These are phyloP conservation scores for Fusarium torulosum DNA, from an alignment of 2,329 filamentous ascomycete genomes.

Conservation along the genomic window DNA sequence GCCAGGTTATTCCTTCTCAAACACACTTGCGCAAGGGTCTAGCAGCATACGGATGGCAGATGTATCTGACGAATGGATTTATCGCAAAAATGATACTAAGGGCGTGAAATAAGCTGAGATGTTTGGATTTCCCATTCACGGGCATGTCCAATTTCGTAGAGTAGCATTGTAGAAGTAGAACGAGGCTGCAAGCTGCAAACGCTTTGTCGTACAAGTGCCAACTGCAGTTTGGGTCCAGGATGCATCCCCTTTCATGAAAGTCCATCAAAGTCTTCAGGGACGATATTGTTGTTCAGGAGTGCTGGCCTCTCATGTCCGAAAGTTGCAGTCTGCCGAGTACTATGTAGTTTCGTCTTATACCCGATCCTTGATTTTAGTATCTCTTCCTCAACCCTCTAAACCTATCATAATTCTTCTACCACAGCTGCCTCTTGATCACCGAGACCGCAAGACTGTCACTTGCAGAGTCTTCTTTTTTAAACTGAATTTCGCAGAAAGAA, in stretches of 20 bases:
- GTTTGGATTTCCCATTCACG: background rate
- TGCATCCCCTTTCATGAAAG: background rate
- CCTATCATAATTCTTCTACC: too few species aligned
- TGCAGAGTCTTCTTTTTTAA: too few species aligned
- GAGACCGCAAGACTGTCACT: too few species aligned
- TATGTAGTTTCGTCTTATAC: too few species aligned
- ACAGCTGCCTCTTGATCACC: too few species aligned
- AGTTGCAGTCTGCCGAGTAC: too few species aligned
- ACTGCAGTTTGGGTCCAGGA: constrained; percentile 1
- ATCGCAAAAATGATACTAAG: too few species aligned
- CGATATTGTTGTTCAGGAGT: background rate
- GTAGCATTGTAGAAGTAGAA: background rate
- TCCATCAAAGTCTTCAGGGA: background rate
- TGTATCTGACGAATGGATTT: background rate
- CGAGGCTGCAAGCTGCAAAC: background rate
- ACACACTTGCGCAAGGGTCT: background rate
- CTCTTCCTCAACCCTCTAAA: too few species aligned
- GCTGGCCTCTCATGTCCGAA: background rate
- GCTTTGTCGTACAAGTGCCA: constrained; percentile 1
- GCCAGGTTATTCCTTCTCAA: background rate
- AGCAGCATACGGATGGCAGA: background rate
- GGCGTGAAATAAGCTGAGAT: background rate
- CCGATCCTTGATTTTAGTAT: too few species aligned
- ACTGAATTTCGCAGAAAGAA: background rate
- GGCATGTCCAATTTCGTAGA: background rate